Evolutionary conservation across 257 asterid species (phyloP), one percentile per base, ranked within the genome.

Genomic region (Misopates orontium): DNA sequence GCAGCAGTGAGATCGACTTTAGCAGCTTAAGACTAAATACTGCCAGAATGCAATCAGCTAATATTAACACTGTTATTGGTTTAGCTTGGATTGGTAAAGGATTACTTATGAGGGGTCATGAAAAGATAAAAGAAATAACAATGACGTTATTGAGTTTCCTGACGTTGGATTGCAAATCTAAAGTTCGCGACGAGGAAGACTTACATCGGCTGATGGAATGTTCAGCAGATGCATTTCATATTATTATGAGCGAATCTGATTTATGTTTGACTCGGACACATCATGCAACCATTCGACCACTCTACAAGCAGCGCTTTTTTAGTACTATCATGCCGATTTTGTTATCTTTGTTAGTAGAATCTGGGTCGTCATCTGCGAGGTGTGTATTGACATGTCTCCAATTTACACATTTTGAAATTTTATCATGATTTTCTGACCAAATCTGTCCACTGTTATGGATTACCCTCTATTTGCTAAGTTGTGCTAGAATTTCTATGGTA

Each of bases 11-110:
- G 60, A 66, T 78, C 70, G 70, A 68, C 69, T 54, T 79, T 71
- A 61, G 77, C 56, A 71, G 79, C 51, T 83, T 75, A 70, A 82
- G 78, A 60, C 62, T 79, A 67, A 63, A 62, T 68, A 73, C 69
- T 55, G 23, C 62, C 63, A 64, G 73, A 72, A 28, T 66, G 47
- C 71, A 82, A 22, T 59, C 79, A 1, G 74, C 11, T 24, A 64
- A 76, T 74, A 60, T 77, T 71, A 75, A 78, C 69, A 73, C 81
- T 39, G 66, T 87, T 75, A 54, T 74, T 76, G 97, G 97, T 64
- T 82, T 94, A 70, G 95, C 97, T 67, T 94, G 99, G 99, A 77
- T 90, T 70, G 95, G 95, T 56, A 94, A 94, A 84, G 99, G 97
- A 49, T 77, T 94, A 74, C 80, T 94, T 56, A 86, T 88, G 97